Base-by-base conservation (phyloP, 83 land plant genomes). In the Thuja plicata region DNA sequence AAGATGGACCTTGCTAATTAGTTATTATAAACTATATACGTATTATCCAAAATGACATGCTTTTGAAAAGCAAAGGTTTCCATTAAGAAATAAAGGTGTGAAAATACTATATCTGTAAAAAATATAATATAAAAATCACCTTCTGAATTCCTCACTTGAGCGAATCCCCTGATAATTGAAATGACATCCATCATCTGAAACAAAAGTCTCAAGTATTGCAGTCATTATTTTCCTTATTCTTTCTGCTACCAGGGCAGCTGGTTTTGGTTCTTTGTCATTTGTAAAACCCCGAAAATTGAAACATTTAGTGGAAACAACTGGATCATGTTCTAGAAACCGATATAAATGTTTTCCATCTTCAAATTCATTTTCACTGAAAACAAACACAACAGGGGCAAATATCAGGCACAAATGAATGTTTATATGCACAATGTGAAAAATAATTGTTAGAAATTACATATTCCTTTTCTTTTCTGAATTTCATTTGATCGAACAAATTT, bases 321-420 rank as follows among this genome's bases (percentile, higher is more conserved):
- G 97, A 37, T 96, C 98, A 73, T 97, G 98, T 90, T 97, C 98
- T 8, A 97, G 94, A 86, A 97, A 96, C 21, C 98, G 91, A 89
- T 97, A 97, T 35, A 94, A 87, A 55, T 97, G 92, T 88, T 94
- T 93, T n/a, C 94, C 95, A 87, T 94, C 97, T 87, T 94, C 95
- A 91, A 97, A 97, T 3, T 91, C 91, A 85, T 96, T 90, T 89
- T 94, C 98, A 84, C 98, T 97, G 92, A 11, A 79, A 40, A 38
- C 57, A 54, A 30, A 87, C n/a, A 55, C 30, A 41, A n/a, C 62
- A 38, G 17, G 24, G 80, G 27, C 52, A 74, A 78, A 37, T 78
- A 19, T n/a, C 83, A 55, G 81, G 38, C 87, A n/a, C 50, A 50
- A 21, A 32, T 78, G 50, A 40, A 40, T 79, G 17, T 38, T 16